These are phyloP conservation scores for Phlyctochytrium bullatum DNA, from an alignment of 192 early-diverging fungal species.

Conservation along the genomic window DNA sequence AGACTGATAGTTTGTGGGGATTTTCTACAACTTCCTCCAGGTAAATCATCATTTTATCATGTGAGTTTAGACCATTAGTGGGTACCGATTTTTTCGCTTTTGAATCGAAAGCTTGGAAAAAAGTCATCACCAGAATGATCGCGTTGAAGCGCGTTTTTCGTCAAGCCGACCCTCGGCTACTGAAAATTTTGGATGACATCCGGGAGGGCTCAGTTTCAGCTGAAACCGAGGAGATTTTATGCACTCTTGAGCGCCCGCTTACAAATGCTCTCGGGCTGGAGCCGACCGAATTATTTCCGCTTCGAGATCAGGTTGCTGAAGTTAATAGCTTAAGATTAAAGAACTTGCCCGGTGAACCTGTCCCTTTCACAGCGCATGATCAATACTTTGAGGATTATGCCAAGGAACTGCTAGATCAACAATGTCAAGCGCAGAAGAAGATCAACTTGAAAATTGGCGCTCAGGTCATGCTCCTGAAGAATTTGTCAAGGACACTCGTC, in stretches of 20 bases:
- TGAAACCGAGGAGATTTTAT: slow-evolving; percentile 36
- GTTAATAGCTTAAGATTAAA: slow-evolving; percentile 60
- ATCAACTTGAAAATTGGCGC: slow-evolving; percentile 72
- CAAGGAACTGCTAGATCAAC: slow-evolving; percentile 36
- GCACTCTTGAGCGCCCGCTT: not conserved
- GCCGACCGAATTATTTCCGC: slow-evolving; percentile 70
- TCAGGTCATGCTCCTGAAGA: slow-evolving; percentile 81
- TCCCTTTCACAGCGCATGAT: slow-evolving; percentile 10
- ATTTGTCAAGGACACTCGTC: slow-evolving; percentile 37
- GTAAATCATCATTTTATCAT: not conserved
- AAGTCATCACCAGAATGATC: not conserved
- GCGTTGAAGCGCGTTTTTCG: slow-evolving; percentile 78
- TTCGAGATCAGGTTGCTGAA: slow-evolving; percentile 72
- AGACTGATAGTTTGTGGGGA: slow-evolving; percentile 50
- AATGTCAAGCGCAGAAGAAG: slow-evolving; percentile 55
- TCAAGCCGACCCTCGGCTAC: slow-evolving; percentile 77
- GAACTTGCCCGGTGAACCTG: slow-evolving; percentile 45
- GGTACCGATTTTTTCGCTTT: not conserved
- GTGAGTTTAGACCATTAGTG: too few species aligned
- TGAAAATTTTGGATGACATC: slow-evolving; percentile 84
- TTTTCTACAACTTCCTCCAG: slow-evolving; percentile 55
- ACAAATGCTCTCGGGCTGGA: slow-evolving; percentile 28
- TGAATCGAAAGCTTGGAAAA: not conserved
- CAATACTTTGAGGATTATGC: slow-evolving; percentile 25
- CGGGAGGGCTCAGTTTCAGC: slow-evolving; percentile 66